A percentile compares a stretch with the other conserved stretches of the same genome.
These are phyloP conservation scores for Artomyces pyxidatus DNA, from an alignment of 768 basidiomycete genomes.

Conservation along the genomic window DNA sequence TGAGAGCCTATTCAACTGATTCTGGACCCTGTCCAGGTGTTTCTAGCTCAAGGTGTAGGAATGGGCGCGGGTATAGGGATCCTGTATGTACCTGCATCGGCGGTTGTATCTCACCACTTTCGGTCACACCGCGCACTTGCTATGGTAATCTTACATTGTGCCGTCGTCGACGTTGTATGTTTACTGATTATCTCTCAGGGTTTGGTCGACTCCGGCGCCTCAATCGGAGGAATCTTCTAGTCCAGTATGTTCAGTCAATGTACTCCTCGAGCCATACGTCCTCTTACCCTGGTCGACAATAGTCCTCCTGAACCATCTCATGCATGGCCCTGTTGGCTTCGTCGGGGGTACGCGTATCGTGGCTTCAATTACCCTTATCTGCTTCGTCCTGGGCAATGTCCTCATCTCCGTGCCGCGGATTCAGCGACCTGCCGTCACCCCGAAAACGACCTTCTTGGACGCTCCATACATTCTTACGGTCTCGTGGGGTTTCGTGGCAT, in stretches of 20 bases:
- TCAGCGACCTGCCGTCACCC: not conserved
- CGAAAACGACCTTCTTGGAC: not conserved
- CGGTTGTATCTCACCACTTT: conserved; percentile 1
- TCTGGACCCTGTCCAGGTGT: not conserved
- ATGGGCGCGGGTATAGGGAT: conserved; percentile 1
- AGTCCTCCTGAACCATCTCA: not conserved
- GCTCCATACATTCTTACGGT: not conserved
- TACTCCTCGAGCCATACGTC: not conserved
- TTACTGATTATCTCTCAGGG: not conserved
- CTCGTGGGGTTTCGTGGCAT: not conserved
- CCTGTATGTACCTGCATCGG: not conserved
- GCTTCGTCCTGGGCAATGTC: not conserved
- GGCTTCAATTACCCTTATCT: not conserved
- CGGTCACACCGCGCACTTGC: not conserved
- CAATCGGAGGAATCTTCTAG: not conserved
- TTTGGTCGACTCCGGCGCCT: not conserved
- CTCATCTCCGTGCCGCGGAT: not conserved
- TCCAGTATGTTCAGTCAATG: not conserved
- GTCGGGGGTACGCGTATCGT: not conserved
- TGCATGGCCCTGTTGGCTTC: not conserved
- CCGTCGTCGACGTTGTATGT: no score
- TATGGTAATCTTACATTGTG: no score
- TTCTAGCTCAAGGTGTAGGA: not conserved
- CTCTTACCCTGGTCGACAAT: not conserved
- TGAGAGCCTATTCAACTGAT: no score